phyloP scores from a whole-genome alignment of 2,329 filamentous ascomycete species.

The Penicillium sclerotiorum region DNA sequence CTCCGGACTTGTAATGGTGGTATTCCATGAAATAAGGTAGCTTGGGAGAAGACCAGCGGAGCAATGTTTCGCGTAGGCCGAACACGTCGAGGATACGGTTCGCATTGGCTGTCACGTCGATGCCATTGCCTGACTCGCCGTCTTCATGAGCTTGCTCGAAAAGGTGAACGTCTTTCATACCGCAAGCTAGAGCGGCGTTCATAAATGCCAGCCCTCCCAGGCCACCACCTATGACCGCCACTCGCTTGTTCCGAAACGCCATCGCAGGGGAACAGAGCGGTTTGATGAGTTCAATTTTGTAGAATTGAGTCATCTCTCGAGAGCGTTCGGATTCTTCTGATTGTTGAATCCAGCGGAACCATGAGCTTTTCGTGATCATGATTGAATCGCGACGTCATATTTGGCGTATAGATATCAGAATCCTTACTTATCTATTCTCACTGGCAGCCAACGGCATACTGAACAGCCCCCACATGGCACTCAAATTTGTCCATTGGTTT shows the following conservation, averaged over 20 bases:
- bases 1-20: slow-evolving; percentile 16
- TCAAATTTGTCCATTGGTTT: no score
- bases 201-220: slow-evolving; percentile 41
- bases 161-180: neutral
- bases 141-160: slow-evolving; percentile 41
- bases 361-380: no score
- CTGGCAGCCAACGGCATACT: no score
- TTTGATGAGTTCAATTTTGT: no score
- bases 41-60: slow-evolving; percentile 37
- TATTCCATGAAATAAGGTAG: slow-evolving; percentile 35
- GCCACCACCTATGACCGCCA: slow-evolving; percentile 40
- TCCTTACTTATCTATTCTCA: no score
- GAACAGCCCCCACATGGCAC: no score
- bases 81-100: slow-evolving; percentile 36
- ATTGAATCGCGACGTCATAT: no score
- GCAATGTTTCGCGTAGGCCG: slow-evolving; percentile 33
- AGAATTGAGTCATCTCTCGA: no score
- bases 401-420: no score
- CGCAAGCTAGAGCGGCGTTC: slow-evolving; percentile 36
- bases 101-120: slow-evolving; percentile 42
- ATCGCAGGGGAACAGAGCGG: no score
- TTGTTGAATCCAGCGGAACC: no score
- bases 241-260: slow-evolving; percentile 32
- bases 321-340: no score
- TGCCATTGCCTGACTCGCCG: slow-evolving; percentile 41